Conservation (phyloP, 2,329 filamentous ascomycete genomes). For the Botrytis fragariae region DNA sequence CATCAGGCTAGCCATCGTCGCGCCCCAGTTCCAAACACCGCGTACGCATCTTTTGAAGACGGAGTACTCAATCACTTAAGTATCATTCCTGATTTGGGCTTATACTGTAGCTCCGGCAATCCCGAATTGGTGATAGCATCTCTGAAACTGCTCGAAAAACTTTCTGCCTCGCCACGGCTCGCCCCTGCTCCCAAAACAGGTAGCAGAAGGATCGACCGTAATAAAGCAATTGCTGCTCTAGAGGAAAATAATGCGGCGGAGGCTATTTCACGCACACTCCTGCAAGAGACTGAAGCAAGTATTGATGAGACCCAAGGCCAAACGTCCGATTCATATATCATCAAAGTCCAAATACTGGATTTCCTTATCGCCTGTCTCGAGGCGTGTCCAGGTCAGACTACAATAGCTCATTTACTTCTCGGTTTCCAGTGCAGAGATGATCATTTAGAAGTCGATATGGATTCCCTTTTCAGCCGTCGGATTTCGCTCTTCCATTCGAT, state of each 20-base stretch:
- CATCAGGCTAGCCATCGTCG: constrained; percentile 58
- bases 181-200: constrained; percentile 28
- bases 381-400: constrained; percentile 72
- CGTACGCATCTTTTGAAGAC: constrained; percentile 89
- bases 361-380: constrained; percentile 80
- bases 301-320: constrained; percentile 73
- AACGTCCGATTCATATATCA: constrained; percentile 69
- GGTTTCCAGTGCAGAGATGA: constrained; percentile 79
- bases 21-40: constrained; percentile 65
- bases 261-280: constrained; percentile 72
- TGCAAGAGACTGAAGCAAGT: constrained; percentile 62
- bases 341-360: constrained; percentile 81
- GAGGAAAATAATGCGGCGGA: constrained; percentile 68
- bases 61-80: constrained; percentile 77
- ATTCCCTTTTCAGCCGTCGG: constrained; percentile 67
- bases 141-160: constrained; percentile 77
- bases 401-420: constrained; percentile 84
- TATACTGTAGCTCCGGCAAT: constrained; percentile 83
- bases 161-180: constrained; percentile 74
- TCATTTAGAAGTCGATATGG: constrained; percentile 63
- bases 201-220: constrained; percentile 52
- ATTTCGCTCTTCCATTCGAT: constrained; percentile 83
- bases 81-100: constrained; percentile 77
- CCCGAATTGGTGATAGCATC: constrained; percentile 76
- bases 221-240: constrained; percentile 84